Evolutionary conservation across 2,329 filamentous ascomycete species (phyloP), one percentile per base, ranked within the genome.

Genomic region (Didymella lethalis): DNA sequence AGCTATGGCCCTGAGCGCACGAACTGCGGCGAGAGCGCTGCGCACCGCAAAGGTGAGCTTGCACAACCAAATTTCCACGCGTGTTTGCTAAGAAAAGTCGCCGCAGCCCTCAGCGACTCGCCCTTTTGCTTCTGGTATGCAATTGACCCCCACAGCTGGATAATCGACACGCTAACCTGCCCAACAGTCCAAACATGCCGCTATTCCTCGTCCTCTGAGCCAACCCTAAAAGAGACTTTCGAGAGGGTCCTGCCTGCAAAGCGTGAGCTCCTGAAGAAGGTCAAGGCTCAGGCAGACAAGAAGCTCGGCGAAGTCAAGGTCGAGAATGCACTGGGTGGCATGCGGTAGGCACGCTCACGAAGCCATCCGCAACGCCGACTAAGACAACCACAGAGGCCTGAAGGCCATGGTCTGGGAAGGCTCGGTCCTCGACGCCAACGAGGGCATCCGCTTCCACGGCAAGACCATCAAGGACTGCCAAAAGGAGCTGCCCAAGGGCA

Each of bases 331-430:
- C 87, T 98, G 69, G 95, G 95, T 70, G 95, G 95, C 73, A 98
- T 98, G 95, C 91, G 93, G 82, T 85, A 79, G 49, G 66, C 44
- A 38, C 20, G 11, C 40, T 10, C 11, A 14, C 10, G 10, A 10
- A 11, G n/a, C 4, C 14, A 14, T 31, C 5, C 18, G 4, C 12
- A 18, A 10, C 26, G 26, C 18, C 7, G 20, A 16, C 43, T 52
- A 28, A 60, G 43, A 28, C 14, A 10, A 43, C 43, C 58, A 36
- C 60, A 86, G 83, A 79, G 94, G 94, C 38, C 86, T 99, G 68
- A 97, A 97, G 82, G 91, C 93, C 68, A 97, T 99, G 93, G 86
- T 99, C 54, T 99, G 95, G 95, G 95, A 99, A 80, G 95, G 95
- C 46, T 97, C 93, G 11, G 94, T 98, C 25, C 88, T 99, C 48